Base-by-base conservation (phyloP, 2,329 filamentous ascomycete species). In the Colletotrichum endophyticum region DNA sequence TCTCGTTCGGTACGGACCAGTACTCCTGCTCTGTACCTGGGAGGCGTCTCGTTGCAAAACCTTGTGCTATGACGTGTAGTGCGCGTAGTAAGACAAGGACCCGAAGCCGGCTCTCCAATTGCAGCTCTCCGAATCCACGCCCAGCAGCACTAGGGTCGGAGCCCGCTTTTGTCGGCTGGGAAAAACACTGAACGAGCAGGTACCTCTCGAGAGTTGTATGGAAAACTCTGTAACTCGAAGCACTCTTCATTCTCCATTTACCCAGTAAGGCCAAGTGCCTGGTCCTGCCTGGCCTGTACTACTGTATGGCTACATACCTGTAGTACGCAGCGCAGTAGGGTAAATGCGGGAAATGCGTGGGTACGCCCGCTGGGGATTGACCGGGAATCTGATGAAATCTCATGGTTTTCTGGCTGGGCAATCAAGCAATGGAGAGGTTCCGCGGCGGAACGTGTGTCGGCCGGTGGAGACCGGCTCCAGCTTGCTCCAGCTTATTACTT, bases 61-160 rank as follows among this genome's bases (percentile, higher is more conserved):
- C 74, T 76, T 73, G 74, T 76, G 70, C 69, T 59, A 61, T 71
- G 64, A 61, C 49, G 44, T 61, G 64, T 59, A 73, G 64, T 57
- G 73, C n/a, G 73, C 64, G 74, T 76, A 66, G 73, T 76, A 73
- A 66, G 70, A 76, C 74, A 64, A 76, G 74, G 64, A 73, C 49
- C 27, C 66, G 56, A 30, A 76, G 66, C 74, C 66, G 70, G 36
- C 59, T 32, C 70, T 70, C 74, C 74, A 76, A 76, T 76, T 74
- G 74, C 30, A 70, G 57, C 70, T 53, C 32, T 59, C 27, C 57
- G 70, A 59, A 44, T 73, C 64, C 69, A 59, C 73, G 70, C 64
- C 73, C 63, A 36, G 74, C 64, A 66, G 70, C 70, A 49, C 74
- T 76, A 76, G 71, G 64, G 66, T 63, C 64, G 25, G 49, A 64